phyloP scores from a whole-genome alignment of 768 basidiomycete genomes.

The Pholiota molesta region DNA sequence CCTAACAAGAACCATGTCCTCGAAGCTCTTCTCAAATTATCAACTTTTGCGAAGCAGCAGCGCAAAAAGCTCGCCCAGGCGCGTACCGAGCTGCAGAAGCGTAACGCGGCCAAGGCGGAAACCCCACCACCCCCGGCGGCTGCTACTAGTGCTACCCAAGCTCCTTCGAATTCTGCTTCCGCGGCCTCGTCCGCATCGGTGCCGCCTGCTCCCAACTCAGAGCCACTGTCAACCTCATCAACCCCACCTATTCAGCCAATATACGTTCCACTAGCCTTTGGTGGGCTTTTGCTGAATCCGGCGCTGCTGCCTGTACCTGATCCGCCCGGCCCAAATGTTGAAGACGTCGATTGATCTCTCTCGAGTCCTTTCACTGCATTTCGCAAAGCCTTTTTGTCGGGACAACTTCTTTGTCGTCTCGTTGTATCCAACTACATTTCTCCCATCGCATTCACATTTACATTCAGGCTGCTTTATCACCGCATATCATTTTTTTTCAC shows the following conservation, averaged over 20 bases:
- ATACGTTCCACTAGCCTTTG: slow-evolving; percentile 11
- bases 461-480: not conserved
- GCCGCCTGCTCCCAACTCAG: not conserved
- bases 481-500: not conserved
- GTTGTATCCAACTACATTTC: not conserved
- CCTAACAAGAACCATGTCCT: slow-evolving; percentile 54
- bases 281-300: not conserved
- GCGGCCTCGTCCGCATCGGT: not conserved
- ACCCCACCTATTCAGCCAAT: not conserved
- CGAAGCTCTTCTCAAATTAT: slow-evolving; percentile 53
- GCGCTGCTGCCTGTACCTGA: slow-evolving; percentile 10
- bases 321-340: slow-evolving; percentile 21
- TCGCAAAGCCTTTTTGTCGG: not conserved
- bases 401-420: not conserved
- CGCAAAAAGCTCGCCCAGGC: slow-evolving; percentile 36
- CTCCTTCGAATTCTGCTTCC: slow-evolving; percentile 1
- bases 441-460: not conserved
- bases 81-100: slow-evolving; percentile 17
- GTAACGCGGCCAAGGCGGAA: slow-evolving; percentile 23
- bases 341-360: slow-evolving; percentile 26
- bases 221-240: not conserved
- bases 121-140: slow-evolving; percentile 16
- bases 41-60: slow-evolving; percentile 54
- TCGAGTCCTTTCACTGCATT: not conserved
- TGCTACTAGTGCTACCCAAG: not conserved